Evolutionary conservation across 2,329 filamentous ascomycete species (phyloP).

Genomic region (Alternaria consortialis): DNA sequence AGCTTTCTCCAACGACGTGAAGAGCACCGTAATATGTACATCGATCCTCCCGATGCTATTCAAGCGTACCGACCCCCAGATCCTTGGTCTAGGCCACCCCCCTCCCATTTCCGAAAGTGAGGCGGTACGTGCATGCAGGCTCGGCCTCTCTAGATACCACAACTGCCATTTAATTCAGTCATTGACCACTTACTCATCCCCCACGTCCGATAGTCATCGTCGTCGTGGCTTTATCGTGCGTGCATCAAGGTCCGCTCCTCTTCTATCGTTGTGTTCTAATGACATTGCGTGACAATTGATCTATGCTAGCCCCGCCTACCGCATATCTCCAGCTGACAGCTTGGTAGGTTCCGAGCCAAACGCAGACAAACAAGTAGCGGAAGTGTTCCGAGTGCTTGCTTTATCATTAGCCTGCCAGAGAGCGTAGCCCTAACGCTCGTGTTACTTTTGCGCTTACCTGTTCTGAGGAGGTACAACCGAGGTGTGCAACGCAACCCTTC

Average conservation of each 20-base stretch:
- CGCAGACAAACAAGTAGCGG: constrained; percentile 4
- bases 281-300: constrained; percentile 23
- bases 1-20: neutral
- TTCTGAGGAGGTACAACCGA: constrained; percentile 43
- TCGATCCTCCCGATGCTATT: neutral
- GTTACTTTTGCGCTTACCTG: constrained; percentile 18
- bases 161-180: constrained; percentile 27
- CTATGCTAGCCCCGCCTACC: constrained; percentile 11
- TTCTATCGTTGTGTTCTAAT: constrained; percentile 34
- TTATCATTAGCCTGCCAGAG: neutral
- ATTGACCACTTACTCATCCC: constrained; percentile 35
- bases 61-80: neutral
- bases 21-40: neutral
- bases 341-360: constrained; percentile 5
- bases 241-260: constrained; percentile 21
- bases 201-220: constrained; percentile 37
- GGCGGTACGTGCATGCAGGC: constrained; percentile 33
- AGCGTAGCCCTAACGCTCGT: constrained; percentile 5
- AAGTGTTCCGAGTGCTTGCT: constrained; percentile 1
- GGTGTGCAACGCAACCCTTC: constrained; percentile 26
- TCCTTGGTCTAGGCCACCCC: constrained; percentile 16
- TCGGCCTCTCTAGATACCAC: constrained; percentile 40
- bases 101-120: constrained; percentile 29
- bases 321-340: constrained; percentile 16
- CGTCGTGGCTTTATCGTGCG: constrained; percentile 34